These are phyloP conservation scores for Fomitiporia mediterranea DNA, from an alignment of 1,284 basidiomycete species.

Conservation along the genomic window DNA sequence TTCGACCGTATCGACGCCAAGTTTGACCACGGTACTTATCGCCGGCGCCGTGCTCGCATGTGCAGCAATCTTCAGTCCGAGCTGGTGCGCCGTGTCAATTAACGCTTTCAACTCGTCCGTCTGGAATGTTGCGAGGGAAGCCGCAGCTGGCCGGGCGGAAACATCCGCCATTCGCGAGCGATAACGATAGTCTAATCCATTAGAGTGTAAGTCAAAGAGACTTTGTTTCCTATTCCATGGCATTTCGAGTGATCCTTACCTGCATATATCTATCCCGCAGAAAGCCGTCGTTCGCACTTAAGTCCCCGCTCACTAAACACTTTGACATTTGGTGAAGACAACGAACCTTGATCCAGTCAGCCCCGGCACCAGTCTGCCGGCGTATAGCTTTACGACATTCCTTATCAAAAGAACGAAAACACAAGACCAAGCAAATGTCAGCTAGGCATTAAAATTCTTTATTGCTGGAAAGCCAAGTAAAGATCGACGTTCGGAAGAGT, in stretches of 20 bases:
- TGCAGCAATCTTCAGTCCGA: constrained; percentile 56
- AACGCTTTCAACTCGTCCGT: constrained; percentile 46
- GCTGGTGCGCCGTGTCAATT: constrained; percentile 46
- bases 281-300: neutral
- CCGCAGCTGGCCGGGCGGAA: constrained; percentile 31
- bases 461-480: too few species aligned
- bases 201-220: constrained; percentile 7
- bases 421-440: too few species aligned
- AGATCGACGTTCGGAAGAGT: too few species aligned
- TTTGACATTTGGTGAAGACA: constrained; percentile 3
- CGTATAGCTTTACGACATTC: constrained; percentile 54
- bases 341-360: constrained; percentile 60
- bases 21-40: constrained; percentile 33
- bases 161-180: constrained; percentile 42
- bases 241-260: constrained; percentile 30
- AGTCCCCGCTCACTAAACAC: neutral
- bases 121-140: constrained; percentile 42
- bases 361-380: constrained; percentile 61
- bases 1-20: constrained; percentile 47
- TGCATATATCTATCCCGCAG: constrained; percentile 42
- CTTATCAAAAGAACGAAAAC: too few species aligned
- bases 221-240: neutral
- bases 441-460: too few species aligned
- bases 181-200: constrained; percentile 45
- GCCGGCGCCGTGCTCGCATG: constrained; percentile 44